Percentiles rank a stretch among this genome's conserved stretches.
phyloP scores from a whole-genome alignment of 257 asterid genomes.

The Capsicum pubescens region DNA sequence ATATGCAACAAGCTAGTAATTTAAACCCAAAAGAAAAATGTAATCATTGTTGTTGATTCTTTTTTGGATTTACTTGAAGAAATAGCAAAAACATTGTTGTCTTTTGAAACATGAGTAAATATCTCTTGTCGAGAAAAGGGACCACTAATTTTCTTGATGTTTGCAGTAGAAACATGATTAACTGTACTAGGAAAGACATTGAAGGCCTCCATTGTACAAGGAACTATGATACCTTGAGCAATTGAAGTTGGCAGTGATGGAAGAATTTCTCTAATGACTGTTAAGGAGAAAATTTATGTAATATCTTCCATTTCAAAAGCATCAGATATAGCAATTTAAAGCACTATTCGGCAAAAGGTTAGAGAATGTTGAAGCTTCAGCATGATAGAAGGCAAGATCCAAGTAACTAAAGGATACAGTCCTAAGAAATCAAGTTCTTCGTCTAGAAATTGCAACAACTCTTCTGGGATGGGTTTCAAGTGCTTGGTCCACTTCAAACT shows the following conservation, averaged over 20 bases:
- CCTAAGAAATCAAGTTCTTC: constrained; percentile 75
- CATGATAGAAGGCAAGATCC: background rate
- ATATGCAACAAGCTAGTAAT: too few relatives aligned
- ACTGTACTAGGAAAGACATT: constrained; percentile 40
- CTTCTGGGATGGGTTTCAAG: constrained; percentile 63
- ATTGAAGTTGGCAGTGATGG: constrained; percentile 69
- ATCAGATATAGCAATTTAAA: background rate
- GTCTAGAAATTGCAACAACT: constrained; percentile 53
- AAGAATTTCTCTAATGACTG: constrained; percentile 52
- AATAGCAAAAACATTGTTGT: constrained; percentile 46
- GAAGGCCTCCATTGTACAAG: constrained; percentile 80
- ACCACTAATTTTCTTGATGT: constrained; percentile 33
- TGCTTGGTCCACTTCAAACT: constrained; percentile 62
- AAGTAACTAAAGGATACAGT: constrained; percentile 70
- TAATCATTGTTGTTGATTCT: constrained; percentile 44
- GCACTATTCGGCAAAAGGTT: background rate
- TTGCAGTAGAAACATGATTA: constrained; percentile 31
- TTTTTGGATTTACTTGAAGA: constrained; percentile 49
- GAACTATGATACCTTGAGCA: constrained; percentile 72
- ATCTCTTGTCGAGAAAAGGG: constrained; percentile 40
- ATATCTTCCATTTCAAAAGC: background rate
- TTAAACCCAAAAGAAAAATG: too few relatives aligned
- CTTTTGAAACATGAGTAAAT: constrained; percentile 40
- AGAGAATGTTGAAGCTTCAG: background rate
- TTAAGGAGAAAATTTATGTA: constrained; percentile 43